Base-by-base conservation (phyloP, 1,139 yeast species). In the Lizanozyma gosingica region DNA sequence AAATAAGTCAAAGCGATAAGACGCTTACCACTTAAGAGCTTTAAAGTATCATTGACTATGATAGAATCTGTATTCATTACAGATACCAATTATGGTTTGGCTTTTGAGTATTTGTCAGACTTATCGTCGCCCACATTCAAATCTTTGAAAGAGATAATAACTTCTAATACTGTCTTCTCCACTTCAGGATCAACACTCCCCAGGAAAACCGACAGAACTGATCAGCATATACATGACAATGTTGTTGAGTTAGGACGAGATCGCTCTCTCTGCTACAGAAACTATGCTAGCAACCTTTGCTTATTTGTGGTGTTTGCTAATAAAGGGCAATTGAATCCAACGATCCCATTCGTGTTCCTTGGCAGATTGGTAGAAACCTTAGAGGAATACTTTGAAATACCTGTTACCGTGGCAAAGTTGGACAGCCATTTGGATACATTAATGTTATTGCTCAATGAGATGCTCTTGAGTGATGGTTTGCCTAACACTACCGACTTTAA, bases 401-500 rank as follows among this genome's bases (percentile, higher is more conserved):
- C 83, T 2, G 54, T 84, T 33, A 67, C 78, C 2, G 59, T 77
- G 2, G 59, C 74, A 35, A 80, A 80, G 49, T 64, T 87, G 14
- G 82, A 76, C 47, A 70, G 80, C 35, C 80, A 83, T 53, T 71
- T 71, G 47, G 92, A 84, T 53, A 73, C 83, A 3, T 62, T 85
- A 45, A 71, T 82, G 37, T 62, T 84, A 48, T 49, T 78, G 41
- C 52, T 78, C 48, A 75, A 78, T 48, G 85, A 85, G 52, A 77
- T 86, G 78, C 56, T 88, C 17, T 22, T 11, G 11, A 95, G 86
- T 50, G 81, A 78, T 38, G 92, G 94, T 1, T 67, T 71, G 17
- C 95, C 96, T 1, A 73, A 75, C 47, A 67, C 75, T 39, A 80
- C 90, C 0, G 95, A 87, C 48, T 66, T 79, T 40, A 88, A 87